Percentiles rank a stretch among this genome's conserved stretches.
phyloP scores from a whole-genome alignment of 1,284 basidiomycete genomes.

The Prillingera fragicola region DNA sequence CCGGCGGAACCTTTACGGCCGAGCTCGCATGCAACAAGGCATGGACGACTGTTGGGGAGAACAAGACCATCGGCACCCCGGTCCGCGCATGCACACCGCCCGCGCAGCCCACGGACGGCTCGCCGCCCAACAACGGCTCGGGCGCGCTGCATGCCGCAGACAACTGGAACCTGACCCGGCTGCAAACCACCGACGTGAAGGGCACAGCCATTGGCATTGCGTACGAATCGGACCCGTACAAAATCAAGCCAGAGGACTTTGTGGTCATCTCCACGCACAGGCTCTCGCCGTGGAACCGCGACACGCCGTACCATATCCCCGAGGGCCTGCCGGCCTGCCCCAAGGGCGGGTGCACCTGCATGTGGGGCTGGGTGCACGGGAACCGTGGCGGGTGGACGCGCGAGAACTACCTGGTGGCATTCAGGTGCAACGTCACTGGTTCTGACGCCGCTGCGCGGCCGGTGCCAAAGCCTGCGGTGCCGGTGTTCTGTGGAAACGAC shows the following conservation, averaged over 20 bases:
- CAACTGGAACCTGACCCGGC: too few relatives aligned
- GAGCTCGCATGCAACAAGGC: conserved; percentile 42
- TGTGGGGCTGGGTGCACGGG: conserved; percentile 61
- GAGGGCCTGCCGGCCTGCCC: conserved; percentile 63
- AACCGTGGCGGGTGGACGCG: conserved; percentile 13
- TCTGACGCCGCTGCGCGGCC: conserved; percentile 44
- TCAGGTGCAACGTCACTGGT: conserved; percentile 62
- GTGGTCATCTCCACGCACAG: conserved; percentile 65
- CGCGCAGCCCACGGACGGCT: too few relatives aligned
- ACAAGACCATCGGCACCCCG: background rate
- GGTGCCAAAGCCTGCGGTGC: conserved; percentile 49
- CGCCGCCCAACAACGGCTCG: too few relatives aligned
- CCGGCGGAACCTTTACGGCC: conserved; percentile 33
- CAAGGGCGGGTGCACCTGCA: conserved; percentile 59
- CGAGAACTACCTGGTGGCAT: conserved; percentile 60
- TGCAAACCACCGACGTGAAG: too few relatives aligned
- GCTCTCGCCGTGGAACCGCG: conserved; percentile 61
- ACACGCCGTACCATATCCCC: conserved; percentile 60
- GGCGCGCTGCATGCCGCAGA: too few relatives aligned
- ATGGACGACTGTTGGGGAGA: conserved; percentile 18
- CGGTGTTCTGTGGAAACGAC: conserved; percentile 30
- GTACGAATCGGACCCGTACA: conserved; percentile 56
- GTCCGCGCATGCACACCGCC: background rate
- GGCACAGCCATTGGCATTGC: conserved; percentile 67
- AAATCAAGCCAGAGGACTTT: conserved; percentile 61